phyloP scores from a whole-genome alignment of 1,284 basidiomycete genomes.

The Ganoderma resinaceum region DNA sequence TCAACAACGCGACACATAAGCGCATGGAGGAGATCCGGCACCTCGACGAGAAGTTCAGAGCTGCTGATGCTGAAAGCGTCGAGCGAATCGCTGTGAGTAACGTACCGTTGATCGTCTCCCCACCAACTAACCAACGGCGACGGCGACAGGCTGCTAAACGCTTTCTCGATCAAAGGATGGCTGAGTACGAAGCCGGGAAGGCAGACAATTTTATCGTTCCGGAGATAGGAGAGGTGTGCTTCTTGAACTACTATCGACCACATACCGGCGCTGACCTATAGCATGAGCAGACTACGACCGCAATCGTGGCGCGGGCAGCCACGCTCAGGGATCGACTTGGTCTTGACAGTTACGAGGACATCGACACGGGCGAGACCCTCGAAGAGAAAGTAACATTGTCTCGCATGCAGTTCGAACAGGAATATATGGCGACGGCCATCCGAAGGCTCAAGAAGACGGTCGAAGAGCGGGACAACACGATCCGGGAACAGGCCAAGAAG shows the following conservation, averaged over 20 bases:
- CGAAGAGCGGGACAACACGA: neutral
- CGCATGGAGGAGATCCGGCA: neutral
- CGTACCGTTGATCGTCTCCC: neutral
- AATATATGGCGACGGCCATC: neutral
- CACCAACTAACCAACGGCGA: neutral
- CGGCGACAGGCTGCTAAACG: neutral
- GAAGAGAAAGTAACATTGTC: neutral
- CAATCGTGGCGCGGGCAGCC: neutral
- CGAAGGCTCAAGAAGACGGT: neutral
- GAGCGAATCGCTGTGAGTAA: neutral
- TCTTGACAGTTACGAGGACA: neutral
- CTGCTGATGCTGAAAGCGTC: neutral
- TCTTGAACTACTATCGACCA: neutral
- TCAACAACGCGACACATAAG: neutral
- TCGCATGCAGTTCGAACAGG: neutral
- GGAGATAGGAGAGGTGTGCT: neutral
- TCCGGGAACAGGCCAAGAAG: neutral
- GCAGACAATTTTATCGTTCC: too few species aligned
- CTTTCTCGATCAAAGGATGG: neutral
- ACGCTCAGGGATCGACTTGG: neutral
- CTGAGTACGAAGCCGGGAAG: too few species aligned
- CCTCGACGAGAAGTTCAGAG: neutral
- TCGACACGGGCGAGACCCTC: neutral
- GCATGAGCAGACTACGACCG: neutral
- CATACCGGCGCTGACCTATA: neutral